Conservation (phyloP, 192 early-diverging fungal genomes). For the Spizellomyces punctatus region DNA sequence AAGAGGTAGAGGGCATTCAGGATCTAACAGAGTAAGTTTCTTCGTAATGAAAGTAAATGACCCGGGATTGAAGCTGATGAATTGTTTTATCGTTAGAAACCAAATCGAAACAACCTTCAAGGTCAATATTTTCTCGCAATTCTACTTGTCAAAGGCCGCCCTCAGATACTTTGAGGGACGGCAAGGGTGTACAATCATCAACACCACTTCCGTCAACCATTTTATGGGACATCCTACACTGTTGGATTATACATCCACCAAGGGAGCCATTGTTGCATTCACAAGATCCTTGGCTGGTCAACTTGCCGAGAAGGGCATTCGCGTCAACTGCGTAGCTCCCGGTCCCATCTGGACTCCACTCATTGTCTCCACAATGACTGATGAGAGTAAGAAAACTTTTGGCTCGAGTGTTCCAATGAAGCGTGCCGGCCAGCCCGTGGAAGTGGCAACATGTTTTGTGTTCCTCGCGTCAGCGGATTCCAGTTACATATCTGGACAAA, state of each 20-base stretch:
- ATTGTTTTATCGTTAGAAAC: slow-evolving; percentile 3
- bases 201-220: slow-evolving; percentile 12
- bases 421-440: slow-evolving; percentile 37
- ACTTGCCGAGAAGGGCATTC: slow-evolving; percentile 39
- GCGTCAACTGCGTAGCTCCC: slow-evolving; percentile 43
- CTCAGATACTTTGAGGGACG: slow-evolving; percentile 24
- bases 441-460: slow-evolving; percentile 34
- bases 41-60: neutral
- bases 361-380: slow-evolving; percentile 12
- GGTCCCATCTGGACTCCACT: slow-evolving; percentile 30
- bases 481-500: slow-evolving; percentile 25
- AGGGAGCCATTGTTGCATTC: slow-evolving; percentile 41
- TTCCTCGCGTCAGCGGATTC: slow-evolving; percentile 29
- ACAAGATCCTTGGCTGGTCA: slow-evolving; percentile 35
- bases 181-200: slow-evolving; percentile 28
- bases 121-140: slow-evolving; percentile 49
- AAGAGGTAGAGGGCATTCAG: slow-evolving; percentile 26
- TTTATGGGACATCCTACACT: slow-evolving; percentile 20
- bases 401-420: slow-evolving; percentile 25
- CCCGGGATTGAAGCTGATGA: neutral
- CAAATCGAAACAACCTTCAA: slow-evolving; percentile 55
- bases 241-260: slow-evolving; percentile 35
- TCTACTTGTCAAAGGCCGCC: slow-evolving; percentile 53
- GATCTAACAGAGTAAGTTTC: slow-evolving; percentile 27
- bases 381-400: slow-evolving; percentile 17